A percentile compares a stretch with the other conserved stretches of the same genome.
phyloP scores from a whole-genome alignment of 75 land plant genomes.

The Isoetes taiwanensis region DNA sequence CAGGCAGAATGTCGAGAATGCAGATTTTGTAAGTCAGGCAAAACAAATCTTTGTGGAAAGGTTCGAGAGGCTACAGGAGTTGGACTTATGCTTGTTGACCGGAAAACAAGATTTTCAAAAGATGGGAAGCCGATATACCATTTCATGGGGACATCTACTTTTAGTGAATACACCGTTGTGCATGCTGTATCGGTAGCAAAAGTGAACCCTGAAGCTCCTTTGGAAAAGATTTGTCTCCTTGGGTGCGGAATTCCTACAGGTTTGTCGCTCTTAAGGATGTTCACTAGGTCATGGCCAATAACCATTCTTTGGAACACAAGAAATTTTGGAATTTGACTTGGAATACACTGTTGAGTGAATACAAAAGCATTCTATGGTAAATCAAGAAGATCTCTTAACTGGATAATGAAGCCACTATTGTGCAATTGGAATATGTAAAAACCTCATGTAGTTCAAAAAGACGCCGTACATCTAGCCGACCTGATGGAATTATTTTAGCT shows the following conservation, averaged over 20 bases:
- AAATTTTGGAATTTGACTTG: no score
- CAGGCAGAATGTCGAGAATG: slow-evolving; percentile 95
- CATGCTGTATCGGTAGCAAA: slow-evolving; percentile 82
- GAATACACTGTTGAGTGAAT: no score
- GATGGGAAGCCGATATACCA: slow-evolving; percentile 73
- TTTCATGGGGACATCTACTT: slow-evolving; percentile 94
- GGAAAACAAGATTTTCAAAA: slow-evolving; percentile 61
- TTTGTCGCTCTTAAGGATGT: no score
- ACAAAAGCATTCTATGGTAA: no score
- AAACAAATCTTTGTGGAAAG: slow-evolving; percentile 90
- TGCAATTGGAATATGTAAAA: no score
- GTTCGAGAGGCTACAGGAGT: slow-evolving; percentile 69
- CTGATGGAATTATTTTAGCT: no score
- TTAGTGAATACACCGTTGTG: slow-evolving; percentile 87
- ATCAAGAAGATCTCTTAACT: no score
- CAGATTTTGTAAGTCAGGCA: slow-evolving; percentile 84
- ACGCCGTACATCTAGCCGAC: no score
- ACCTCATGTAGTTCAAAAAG: no score
- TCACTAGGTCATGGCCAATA: no score
- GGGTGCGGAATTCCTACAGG: slow-evolving; percentile 98
- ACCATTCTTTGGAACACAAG: no score
- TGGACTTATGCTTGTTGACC: slow-evolving; percentile 78
- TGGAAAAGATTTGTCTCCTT: slow-evolving; percentile 86
- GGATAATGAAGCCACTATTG: no score
- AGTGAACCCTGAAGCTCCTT: slow-evolving; percentile 60